Base-by-base conservation (phyloP, 352 stramenopile genomes). In the Pythium aquatile region DNA sequence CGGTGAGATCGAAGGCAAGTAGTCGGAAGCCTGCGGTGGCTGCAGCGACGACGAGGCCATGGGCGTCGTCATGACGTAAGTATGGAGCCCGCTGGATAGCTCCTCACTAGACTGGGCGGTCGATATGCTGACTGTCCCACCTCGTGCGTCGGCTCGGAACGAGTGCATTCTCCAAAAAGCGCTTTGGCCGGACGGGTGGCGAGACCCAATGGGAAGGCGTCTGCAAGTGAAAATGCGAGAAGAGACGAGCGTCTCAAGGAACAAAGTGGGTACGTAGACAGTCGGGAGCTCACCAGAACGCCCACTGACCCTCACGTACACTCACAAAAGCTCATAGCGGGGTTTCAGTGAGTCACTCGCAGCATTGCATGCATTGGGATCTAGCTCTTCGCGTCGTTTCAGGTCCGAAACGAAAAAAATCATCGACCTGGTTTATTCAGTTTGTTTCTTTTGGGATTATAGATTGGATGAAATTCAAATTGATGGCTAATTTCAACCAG, bases 1-100 rank as follows among this genome's bases (percentile, higher is more conserved):
- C 1, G 82, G 80, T 6, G 82, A 89, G 58, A 87, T 83, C 11
- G 79, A 88, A 14, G 78, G 78, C 42, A 87, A 55, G 57, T 70
- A 69, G 4, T 72, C 55, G 11, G 32, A 40, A 5, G 39, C 55
- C 24, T 65, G 57, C 29, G 56, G 55, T 20, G 39, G 48, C 48
- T 51, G 63, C 20, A 61, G 40, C 39, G 55, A 55, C 1, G 65
- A 61, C 8, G 68, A 72, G 0, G 26, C 28, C 46, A 70, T 55
- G 3, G 55, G 42, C 35, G 70, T 66, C 5, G 40, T 55, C 55
- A 66, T 63, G 9, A 32, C 48, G 33, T 51, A 42, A 26, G 39
- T 28, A 2, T 48, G 40, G 16, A 48, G 40, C 6, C 11, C 40
- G 16, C 40, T 26, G 5, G 14, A 48, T 24, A 48, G 40, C 20